Evolutionary conservation across 805 yeast genomes (phyloP).

Genomic region (Suhomyces tanzawaensis): DNA sequence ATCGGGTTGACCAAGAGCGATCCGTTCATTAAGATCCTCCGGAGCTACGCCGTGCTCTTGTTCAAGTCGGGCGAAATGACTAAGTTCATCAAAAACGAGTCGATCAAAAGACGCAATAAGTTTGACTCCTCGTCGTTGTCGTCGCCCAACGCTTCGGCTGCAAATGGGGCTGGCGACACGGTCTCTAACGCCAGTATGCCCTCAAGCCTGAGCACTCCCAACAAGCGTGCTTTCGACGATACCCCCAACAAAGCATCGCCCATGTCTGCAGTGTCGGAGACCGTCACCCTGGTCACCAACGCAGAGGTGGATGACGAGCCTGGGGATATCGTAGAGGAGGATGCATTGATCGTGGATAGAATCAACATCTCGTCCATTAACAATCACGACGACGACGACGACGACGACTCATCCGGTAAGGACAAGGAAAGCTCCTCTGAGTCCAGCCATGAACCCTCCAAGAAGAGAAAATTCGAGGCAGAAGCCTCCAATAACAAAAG

Average conservation of each 20-base stretch:
- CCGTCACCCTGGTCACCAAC: background rate
- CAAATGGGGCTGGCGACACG: background rate
- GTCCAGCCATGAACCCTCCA: background rate
- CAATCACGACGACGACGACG: slow-evolving; percentile 6
- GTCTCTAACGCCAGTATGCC: background rate
- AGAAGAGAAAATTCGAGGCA: background rate
- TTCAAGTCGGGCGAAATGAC: slow-evolving; percentile 35
- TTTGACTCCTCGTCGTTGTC: background rate
- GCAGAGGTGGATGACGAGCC: background rate
- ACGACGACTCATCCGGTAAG: background rate
- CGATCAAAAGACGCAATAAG: slow-evolving; percentile 12
- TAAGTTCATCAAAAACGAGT: slow-evolving; percentile 23
- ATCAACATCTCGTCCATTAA: slow-evolving; percentile 16
- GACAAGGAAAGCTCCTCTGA: background rate
- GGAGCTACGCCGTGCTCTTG: slow-evolving; percentile 33
- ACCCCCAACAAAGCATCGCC: background rate
- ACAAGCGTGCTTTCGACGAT: background rate
- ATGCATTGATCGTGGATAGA: slow-evolving; percentile 26
- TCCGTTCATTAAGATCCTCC: slow-evolving; percentile 34
- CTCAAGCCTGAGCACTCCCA: background rate
- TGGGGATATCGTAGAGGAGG: slow-evolving; percentile 18
- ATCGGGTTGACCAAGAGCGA: slow-evolving; percentile 41
- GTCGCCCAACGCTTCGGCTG: too few species aligned
- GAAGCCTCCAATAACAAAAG: background rate
- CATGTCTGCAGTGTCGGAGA: background rate